Evolutionary conservation across 2,329 filamentous ascomycete genomes (phyloP).

Genomic region (Microdochium bolleyi): DNA sequence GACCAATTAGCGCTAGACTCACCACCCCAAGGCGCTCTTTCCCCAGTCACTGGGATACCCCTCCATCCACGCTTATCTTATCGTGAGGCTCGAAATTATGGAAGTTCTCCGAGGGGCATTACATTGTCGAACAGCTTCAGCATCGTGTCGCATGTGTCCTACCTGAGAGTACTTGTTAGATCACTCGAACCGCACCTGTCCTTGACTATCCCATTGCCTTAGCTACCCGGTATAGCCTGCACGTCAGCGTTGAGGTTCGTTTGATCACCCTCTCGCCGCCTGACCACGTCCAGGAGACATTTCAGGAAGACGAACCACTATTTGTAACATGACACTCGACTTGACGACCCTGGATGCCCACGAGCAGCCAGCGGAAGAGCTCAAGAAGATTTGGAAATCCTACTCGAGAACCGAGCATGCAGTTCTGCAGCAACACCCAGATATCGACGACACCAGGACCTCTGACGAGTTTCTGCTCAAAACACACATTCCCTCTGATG

Average conservation of each 20-base stretch:
- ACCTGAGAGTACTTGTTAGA: too few species aligned
- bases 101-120: background rate
- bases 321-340: conserved; percentile 27
- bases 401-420: conserved; percentile 54
- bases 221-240: too few species aligned
- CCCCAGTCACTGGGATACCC: background rate
- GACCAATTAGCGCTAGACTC: background rate
- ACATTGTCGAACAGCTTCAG: too few species aligned
- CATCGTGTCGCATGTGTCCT: too few species aligned
- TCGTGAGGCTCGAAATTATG: background rate
- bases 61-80: background rate
- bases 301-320: too few species aligned
- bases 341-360: conserved; percentile 61
- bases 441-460: conserved; percentile 45
- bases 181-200: too few species aligned
- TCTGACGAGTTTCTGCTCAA: conserved; percentile 36
- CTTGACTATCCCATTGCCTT: too few species aligned
- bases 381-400: conserved; percentile 68
- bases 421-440: conserved; percentile 41
- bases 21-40: background rate
- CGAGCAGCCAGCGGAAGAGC: conserved; percentile 62
- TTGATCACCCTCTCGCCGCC: too few species aligned
- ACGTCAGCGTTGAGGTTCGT: too few species aligned
- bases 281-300: too few species aligned
- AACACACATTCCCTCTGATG: conserved; percentile 31